Evolutionary conservation across 139 green algal species (phyloP).

Genomic region (Chlorella sorokiniana): DNA sequence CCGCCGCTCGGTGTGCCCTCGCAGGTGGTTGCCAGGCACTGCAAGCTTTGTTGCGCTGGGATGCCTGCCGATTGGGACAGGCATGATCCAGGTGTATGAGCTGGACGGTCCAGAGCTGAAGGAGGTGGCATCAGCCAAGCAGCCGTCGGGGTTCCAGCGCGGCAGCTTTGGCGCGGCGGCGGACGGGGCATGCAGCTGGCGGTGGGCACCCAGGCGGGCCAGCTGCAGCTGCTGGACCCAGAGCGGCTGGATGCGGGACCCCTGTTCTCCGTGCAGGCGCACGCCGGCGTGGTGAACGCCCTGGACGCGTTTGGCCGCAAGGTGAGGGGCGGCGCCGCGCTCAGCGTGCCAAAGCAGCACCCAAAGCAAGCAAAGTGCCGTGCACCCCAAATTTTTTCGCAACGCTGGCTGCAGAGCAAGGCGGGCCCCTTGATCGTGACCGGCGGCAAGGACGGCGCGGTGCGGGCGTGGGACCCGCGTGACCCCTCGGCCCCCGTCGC

Average conservation of each 20-base stretch:
- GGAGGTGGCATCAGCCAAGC: slow-evolving; percentile 59
- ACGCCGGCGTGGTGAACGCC: slow-evolving; percentile 80
- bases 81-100: slow-evolving; percentile 72
- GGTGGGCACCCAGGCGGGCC: slow-evolving; percentile 78
- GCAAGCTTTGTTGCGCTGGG: slow-evolving; percentile 81
- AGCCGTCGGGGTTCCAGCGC: slow-evolving; percentile 75
- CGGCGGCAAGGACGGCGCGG: slow-evolving; percentile 80
- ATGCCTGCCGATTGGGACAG: slow-evolving; percentile 68
- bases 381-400: background rate
- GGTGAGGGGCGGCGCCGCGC: slow-evolving; percentile 36
- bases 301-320: slow-evolving; percentile 82
- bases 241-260: slow-evolving; percentile 55
- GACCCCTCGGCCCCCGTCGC: slow-evolving; percentile 80
- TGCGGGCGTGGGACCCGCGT: slow-evolving; percentile 89
- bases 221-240: slow-evolving; percentile 81
- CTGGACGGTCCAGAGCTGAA: slow-evolving; percentile 66
- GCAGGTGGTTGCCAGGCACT: slow-evolving; percentile 86
- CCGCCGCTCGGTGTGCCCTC: background rate
- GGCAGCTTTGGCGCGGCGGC: slow-evolving; percentile 66
- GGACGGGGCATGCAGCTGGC: slow-evolving; percentile 67
- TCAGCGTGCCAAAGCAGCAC: too few relatives aligned
- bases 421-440: slow-evolving; percentile 84
- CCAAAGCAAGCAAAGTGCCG: background rate
- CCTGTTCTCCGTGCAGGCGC: slow-evolving; percentile 66
- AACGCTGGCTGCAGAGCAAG: slow-evolving; percentile 51